These are phyloP conservation scores for Hylodesmum podocarpum DNA, from an alignment of 306 rosid genomes.

Conservation along the genomic window DNA sequence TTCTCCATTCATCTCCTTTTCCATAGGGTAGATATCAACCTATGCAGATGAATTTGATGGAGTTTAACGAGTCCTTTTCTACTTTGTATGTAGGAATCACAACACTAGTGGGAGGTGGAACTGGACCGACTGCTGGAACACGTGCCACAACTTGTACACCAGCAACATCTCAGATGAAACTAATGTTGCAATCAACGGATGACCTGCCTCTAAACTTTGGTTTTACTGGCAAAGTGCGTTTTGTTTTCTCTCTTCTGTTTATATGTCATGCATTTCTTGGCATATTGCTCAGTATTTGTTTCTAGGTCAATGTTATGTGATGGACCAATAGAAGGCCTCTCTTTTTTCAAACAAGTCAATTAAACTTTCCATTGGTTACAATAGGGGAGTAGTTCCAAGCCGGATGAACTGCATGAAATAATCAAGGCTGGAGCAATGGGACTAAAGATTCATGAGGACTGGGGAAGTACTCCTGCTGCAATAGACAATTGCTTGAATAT, in stretches of 20 bases:
- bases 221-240: conserved; percentile 75
- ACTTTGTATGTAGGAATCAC: conserved; percentile 61
- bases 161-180: conserved; percentile 56
- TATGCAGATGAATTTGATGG: neutral
- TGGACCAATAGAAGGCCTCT: neutral
- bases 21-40: neutral
- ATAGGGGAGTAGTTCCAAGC: conserved; percentile 68
- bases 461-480: conserved; percentile 83
- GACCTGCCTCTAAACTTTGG: conserved; percentile 79
- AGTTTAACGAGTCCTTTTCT: neutral
- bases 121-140: conserved; percentile 80
- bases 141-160: conserved; percentile 89
- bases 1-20: neutral
- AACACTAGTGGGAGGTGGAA: conserved; percentile 84
- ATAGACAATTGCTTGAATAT: conserved; percentile 66
- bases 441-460: conserved; percentile 82
- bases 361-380: conserved; percentile 19
- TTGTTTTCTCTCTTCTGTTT: neutral
- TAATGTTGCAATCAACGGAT: conserved; percentile 83
- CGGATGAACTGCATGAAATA: conserved; percentile 63
- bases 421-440: conserved; percentile 85
- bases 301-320: neutral
- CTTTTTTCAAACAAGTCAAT: neutral
- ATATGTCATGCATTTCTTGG: neutral
- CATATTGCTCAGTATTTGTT: neutral